Percentiles rank a stretch among this genome's conserved stretches.
Evolutionary conservation across 1,284 basidiomycete species (phyloP).

Genomic region (Inonotus obliquus): DNA sequence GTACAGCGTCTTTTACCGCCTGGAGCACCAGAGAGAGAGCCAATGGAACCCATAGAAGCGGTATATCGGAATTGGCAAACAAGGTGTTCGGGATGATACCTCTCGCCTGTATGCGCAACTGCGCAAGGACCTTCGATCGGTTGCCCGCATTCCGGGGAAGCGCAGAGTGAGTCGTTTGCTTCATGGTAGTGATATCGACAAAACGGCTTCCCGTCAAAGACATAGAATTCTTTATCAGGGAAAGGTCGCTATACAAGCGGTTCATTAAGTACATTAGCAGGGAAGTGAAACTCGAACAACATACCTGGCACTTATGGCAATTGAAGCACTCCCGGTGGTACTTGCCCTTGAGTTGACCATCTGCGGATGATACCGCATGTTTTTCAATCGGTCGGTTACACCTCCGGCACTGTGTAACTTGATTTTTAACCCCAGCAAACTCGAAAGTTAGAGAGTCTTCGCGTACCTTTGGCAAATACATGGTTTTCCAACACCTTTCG

Average conservation of each 20-base stretch:
- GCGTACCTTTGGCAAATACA: constrained; percentile 84
- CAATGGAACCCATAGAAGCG: neutral
- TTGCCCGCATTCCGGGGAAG: constrained; percentile 69
- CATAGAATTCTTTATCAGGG: constrained; percentile 85
- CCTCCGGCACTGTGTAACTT: constrained; percentile 62
- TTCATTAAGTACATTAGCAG: constrained; percentile 7
- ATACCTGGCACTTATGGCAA: constrained; percentile 73
- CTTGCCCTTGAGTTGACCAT: constrained; percentile 90
- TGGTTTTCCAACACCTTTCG: constrained; percentile 87
- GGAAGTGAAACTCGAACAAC: constrained; percentile 23
- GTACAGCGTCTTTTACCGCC: constrained; percentile 35
- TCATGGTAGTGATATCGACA: constrained; percentile 91
- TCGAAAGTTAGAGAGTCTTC: constrained; percentile 21
- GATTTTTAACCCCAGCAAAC: constrained; percentile 10
- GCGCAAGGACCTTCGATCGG: constrained; percentile 91
- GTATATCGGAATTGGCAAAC: constrained; percentile 48
- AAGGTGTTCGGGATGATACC: constrained; percentile 84
- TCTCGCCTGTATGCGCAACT: constrained; percentile 68
- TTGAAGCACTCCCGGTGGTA: constrained; percentile 89
- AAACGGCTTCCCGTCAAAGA: constrained; percentile 79
- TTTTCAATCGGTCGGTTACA: constrained; percentile 83
- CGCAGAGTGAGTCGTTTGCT: constrained; percentile 81
- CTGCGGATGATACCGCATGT: constrained; percentile 83
- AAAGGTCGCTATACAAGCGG: constrained; percentile 63
- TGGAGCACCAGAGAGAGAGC: neutral